Evolutionary conservation across 2,329 filamentous ascomycete genomes (phyloP).

Genomic region (Aspergillus puulaauensis): DNA sequence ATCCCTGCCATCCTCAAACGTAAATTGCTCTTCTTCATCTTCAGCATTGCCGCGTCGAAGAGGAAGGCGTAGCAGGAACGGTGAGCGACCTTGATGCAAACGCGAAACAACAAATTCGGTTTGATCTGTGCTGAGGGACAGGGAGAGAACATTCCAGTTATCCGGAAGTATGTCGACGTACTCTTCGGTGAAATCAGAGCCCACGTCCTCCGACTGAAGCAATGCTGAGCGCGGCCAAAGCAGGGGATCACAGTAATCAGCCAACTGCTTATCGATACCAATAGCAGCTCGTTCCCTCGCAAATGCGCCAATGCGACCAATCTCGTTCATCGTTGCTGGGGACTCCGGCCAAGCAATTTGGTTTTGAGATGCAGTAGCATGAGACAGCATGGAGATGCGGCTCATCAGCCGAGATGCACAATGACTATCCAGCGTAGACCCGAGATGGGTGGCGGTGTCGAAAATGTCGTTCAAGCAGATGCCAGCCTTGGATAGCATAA

Average conservation of each 20-base stretch:
- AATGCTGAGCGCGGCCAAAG: constrained; percentile 48
- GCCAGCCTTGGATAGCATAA: constrained; percentile 37
- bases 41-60: constrained; percentile 78
- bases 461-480: constrained; percentile 35
- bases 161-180: constrained; percentile 83
- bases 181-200: constrained; percentile 69
- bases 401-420: constrained; percentile 39
- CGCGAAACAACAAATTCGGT: constrained; percentile 90
- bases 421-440: constrained; percentile 42
- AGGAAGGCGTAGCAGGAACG: constrained; percentile 84
- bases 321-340: constrained; percentile 42
- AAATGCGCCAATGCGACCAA: constrained; percentile 43
- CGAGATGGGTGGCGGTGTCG: constrained; percentile 31
- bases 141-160: constrained; percentile 80
- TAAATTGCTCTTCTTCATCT: constrained; percentile 75
- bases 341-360: constrained; percentile 27
- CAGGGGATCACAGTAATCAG: constrained; percentile 45
- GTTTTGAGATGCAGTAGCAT: constrained; percentile 38
- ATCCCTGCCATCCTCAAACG: constrained; percentile 73
- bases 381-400: constrained; percentile 42
- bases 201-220: constrained; percentile 26
- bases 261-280: constrained; percentile 46
- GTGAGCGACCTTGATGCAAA: constrained; percentile 70
- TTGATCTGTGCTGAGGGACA: constrained; percentile 76
- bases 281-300: constrained; percentile 40